phyloP scores from a whole-genome alignment of 805 yeast species.

The Zygosaccharomyces gambellarensis region DNA sequence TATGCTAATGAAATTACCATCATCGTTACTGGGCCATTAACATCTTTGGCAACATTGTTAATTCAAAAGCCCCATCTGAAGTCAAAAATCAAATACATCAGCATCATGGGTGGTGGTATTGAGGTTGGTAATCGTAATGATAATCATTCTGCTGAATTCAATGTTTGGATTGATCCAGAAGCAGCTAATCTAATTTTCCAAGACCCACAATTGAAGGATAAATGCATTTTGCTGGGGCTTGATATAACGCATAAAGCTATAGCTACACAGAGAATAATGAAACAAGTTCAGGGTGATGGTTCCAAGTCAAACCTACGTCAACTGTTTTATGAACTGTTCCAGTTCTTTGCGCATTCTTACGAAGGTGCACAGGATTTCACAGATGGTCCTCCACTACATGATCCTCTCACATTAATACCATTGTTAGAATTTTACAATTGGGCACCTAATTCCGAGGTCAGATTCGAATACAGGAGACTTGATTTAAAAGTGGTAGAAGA shows the following conservation, averaged over 20 bases:
- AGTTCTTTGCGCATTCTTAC: constrained; percentile 46
- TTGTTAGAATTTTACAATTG: constrained; percentile 43
- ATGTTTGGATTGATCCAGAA: constrained; percentile 66
- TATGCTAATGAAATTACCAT: constrained; percentile 50
- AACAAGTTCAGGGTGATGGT: constrained; percentile 37
- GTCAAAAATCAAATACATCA: constrained; percentile 45
- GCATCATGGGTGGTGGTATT: constrained; percentile 74
- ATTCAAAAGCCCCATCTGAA: constrained; percentile 50
- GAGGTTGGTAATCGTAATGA: constrained; percentile 44
- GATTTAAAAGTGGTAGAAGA: constrained; percentile 28
- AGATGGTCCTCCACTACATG: constrained; percentile 74
- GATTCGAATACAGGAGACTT: constrained; percentile 20
- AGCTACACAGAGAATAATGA: constrained; percentile 37
- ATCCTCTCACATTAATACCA: constrained; percentile 65
- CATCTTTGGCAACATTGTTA: constrained; percentile 61
- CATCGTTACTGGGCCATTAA: constrained; percentile 73
- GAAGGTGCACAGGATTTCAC: constrained; percentile 40
- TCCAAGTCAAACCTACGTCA: constrained; percentile 44
- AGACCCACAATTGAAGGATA: constrained; percentile 44
- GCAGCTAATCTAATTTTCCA: constrained; percentile 60
- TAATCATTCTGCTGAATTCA: constrained; percentile 64
- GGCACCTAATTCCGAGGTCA: constrained; percentile 21
- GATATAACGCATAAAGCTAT: constrained; percentile 66
- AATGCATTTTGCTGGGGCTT: constrained; percentile 55
- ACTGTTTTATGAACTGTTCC: constrained; percentile 50